phyloP scores from a whole-genome alignment of 2,329 filamentous ascomycete species.

The Biscogniauxia sp. region DNA sequence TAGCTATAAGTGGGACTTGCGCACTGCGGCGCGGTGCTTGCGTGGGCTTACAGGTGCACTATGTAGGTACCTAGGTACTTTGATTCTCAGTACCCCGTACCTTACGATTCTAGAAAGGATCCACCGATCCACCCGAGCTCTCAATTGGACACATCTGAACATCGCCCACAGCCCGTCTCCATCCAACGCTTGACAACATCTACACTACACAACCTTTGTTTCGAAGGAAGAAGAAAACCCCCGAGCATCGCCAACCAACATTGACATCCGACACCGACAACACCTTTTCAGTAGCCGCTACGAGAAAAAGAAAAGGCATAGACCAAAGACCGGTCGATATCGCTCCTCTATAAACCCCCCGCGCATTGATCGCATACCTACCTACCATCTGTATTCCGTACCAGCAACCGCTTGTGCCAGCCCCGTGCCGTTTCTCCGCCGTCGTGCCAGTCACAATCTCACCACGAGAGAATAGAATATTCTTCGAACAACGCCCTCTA shows the following conservation, averaged over 20 bases:
- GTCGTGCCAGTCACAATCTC: background rate
- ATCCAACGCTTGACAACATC: background rate
- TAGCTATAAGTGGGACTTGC: background rate
- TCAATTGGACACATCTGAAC: slow-evolving; percentile 18
- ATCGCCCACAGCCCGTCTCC: slow-evolving; percentile 17
- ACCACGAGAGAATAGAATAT: background rate
- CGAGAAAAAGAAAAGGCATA: background rate
- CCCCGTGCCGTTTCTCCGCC: background rate
- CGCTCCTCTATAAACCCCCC: no score
- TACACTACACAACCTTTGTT: background rate
- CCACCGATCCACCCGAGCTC: slow-evolving; percentile 18
- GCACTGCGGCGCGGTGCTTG: background rate
- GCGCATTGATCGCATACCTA: background rate
- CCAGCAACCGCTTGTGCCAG: background rate
- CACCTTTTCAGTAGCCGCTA: no score
- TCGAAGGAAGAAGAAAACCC: background rate
- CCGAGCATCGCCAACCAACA: background rate
- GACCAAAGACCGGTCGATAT: no score
- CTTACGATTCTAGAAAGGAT: slow-evolving; percentile 3
- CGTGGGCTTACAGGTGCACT: background rate
- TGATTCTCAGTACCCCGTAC: background rate
- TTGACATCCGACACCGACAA: background rate
- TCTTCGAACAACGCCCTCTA: slow-evolving; percentile 4
- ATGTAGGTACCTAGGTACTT: background rate
- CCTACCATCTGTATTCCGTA: no score